Percentiles rank a stretch among this genome's conserved stretches.
phyloP scores from a whole-genome alignment of 495 filamentous ascomycete species.

The Aspergillus indologenus region DNA sequence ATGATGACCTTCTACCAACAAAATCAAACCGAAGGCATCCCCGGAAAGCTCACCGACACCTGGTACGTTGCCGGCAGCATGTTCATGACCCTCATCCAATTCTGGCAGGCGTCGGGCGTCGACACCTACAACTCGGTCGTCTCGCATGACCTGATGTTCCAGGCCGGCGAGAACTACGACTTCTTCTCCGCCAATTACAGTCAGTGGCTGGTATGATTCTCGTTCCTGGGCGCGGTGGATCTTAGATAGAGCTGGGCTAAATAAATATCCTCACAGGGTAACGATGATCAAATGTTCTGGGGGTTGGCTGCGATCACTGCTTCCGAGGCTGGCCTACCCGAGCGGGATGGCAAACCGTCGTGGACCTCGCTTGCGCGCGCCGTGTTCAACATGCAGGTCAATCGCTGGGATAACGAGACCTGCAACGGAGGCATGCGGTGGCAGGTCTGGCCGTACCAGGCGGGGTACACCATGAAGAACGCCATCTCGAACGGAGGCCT shows the following conservation, averaged over 20 bases:
- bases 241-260: neutral
- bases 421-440: constrained; percentile 49
- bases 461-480: constrained; percentile 61
- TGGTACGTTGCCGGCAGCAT: constrained; percentile 51
- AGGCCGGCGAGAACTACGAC: constrained; percentile 40
- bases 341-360: constrained; percentile 48
- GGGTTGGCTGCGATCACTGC: constrained; percentile 50
- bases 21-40: constrained; percentile 35
- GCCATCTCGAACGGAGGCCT: constrained; percentile 62
- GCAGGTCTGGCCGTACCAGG: constrained; percentile 49
- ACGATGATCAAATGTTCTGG: constrained; percentile 55
- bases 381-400: constrained; percentile 64
- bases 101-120: constrained; percentile 51
- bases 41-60: constrained; percentile 39
- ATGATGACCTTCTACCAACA: constrained; percentile 51
- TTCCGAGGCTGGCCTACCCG: constrained; percentile 44
- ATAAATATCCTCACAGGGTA: constrained; percentile 32
- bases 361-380: constrained; percentile 70
- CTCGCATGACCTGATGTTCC: constrained; percentile 42
- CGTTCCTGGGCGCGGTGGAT: neutral
- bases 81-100: constrained; percentile 47
- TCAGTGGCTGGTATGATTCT: constrained; percentile 24
- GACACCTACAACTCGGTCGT: constrained; percentile 42
- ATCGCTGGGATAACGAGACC: constrained; percentile 41
- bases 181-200: constrained; percentile 38